These are phyloP conservation scores for Calonectria fujianensis DNA, from an alignment of 2,329 filamentous ascomycete genomes.

Conservation along the genomic window DNA sequence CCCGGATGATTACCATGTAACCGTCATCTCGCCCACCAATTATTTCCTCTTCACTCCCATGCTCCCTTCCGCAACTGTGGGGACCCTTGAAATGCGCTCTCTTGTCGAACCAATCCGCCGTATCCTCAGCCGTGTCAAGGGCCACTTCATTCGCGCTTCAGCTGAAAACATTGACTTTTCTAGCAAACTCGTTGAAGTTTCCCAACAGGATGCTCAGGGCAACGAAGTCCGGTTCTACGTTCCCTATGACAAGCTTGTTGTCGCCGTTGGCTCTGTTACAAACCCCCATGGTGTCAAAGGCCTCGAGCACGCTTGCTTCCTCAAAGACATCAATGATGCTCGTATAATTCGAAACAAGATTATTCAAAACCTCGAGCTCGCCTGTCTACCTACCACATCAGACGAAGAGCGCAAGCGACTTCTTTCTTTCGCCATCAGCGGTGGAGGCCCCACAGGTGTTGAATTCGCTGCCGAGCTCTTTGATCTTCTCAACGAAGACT, in stretches of 20 bases:
- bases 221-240: slow-evolving; percentile 91
- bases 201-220: slow-evolving; percentile 82
- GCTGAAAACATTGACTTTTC: slow-evolving; percentile 95
- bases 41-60: slow-evolving; percentile 99
- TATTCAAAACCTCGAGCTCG: slow-evolving; percentile 90
- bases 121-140: slow-evolving; percentile 84
- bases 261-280: slow-evolving; percentile 93
- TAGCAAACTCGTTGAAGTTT: slow-evolving; percentile 91
- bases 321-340: slow-evolving; percentile 96
- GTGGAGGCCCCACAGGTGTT: slow-evolving; percentile 95
- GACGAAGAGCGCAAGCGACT: slow-evolving; percentile 92
- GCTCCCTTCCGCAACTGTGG: slow-evolving; percentile 97
- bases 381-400: slow-evolving; percentile 92
- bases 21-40: slow-evolving; percentile 94
- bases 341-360: slow-evolving; percentile 91
- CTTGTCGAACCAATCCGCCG: slow-evolving; percentile 94
- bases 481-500: slow-evolving; percentile 96
- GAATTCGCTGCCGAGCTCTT: slow-evolving; percentile 98
- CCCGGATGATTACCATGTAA: slow-evolving; percentile 95
- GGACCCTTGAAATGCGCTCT: slow-evolving; percentile 92
- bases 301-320: slow-evolving; percentile 92
- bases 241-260: slow-evolving; percentile 96
- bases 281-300: slow-evolving; percentile 98
- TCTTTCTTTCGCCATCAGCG: slow-evolving; percentile 96
- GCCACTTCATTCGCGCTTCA: slow-evolving; percentile 91